Percentiles rank a stretch among this genome's conserved stretches.
These are phyloP conservation scores for Acanthamoeba triangularis DNA, from an alignment of 208 protist species.

Conservation along the genomic window DNA sequence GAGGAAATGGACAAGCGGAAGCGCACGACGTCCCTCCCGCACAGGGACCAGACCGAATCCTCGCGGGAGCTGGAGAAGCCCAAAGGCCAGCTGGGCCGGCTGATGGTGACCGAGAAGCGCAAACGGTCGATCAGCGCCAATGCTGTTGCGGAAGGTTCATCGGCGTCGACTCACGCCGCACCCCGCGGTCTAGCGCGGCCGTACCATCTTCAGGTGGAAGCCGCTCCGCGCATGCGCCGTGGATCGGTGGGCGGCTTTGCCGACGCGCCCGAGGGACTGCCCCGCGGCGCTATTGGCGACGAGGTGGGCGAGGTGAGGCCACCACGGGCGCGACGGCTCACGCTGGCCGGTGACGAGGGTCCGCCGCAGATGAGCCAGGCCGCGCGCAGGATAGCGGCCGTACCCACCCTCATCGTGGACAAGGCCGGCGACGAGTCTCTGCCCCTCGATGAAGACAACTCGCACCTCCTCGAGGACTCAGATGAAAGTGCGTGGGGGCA, in stretches of 20 bases:
- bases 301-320: neutral
- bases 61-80: neutral
- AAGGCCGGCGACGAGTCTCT: neutral
- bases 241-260: neutral
- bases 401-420: neutral
- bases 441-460: neutral
- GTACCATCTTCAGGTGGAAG: neutral
- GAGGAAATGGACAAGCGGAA: constrained; percentile 10
- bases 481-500: neutral
- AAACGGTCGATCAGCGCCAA: constrained; percentile 56
- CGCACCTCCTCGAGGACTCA: neutral
- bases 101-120: constrained; percentile 10
- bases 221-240: neutral
- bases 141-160: neutral
- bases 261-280: neutral
- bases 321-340: neutral
- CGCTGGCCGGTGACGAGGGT: neutral
- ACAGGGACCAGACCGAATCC: neutral
- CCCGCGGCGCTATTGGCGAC: neutral
- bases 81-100: constrained; percentile 22
- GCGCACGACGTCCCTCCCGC: constrained; percentile 43
- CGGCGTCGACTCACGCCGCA: neutral
- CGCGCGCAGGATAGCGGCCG: neutral
- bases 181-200: neutral
- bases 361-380: neutral